phyloP scores from a whole-genome alignment of 768 basidiomycete genomes.

The Pleurotus giganteus region DNA sequence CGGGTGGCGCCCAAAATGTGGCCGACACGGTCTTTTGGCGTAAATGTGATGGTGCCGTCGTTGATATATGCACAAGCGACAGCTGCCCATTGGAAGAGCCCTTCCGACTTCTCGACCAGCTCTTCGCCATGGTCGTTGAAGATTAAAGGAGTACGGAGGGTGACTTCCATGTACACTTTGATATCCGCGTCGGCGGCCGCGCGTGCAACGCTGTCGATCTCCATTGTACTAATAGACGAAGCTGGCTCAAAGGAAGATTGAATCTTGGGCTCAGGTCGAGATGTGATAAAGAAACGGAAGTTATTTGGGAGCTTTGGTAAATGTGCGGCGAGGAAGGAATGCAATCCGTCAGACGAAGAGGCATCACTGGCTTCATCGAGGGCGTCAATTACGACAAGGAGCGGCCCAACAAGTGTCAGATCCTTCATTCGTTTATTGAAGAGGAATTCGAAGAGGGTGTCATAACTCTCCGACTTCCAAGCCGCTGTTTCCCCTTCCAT shows the following conservation, averaged over 20 bases:
- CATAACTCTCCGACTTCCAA: too few relatives aligned
- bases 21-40: background rate
- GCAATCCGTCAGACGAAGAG: background rate
- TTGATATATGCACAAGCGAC: background rate
- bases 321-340: conserved; percentile 15
- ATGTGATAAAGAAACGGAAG: conserved; percentile 20
- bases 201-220: conserved; percentile 12
- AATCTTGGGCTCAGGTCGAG: conserved; percentile 15
- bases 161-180: conserved; percentile 11
- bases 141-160: conserved; percentile 12
- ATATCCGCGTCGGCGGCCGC: conserved; percentile 15
- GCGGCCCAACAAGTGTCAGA: background rate
- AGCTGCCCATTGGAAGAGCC: conserved; percentile 19
- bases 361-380: conserved; percentile 19
- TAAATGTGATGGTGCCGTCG: too few relatives aligned
- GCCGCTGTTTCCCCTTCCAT: background rate
- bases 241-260: conserved; percentile 1
- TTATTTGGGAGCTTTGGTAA: conserved; percentile 15
- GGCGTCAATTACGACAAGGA: conserved; percentile 20
- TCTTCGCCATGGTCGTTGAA: background rate
- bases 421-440: conserved; percentile 1
- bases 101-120: conserved; percentile 14
- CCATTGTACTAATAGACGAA: conserved; percentile 2
- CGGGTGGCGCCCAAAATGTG: background rate
- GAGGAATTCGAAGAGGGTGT: background rate